These are phyloP conservation scores for Neolentinus lepideus DNA, from an alignment of 1,284 basidiomycete species.

Conservation along the genomic window DNA sequence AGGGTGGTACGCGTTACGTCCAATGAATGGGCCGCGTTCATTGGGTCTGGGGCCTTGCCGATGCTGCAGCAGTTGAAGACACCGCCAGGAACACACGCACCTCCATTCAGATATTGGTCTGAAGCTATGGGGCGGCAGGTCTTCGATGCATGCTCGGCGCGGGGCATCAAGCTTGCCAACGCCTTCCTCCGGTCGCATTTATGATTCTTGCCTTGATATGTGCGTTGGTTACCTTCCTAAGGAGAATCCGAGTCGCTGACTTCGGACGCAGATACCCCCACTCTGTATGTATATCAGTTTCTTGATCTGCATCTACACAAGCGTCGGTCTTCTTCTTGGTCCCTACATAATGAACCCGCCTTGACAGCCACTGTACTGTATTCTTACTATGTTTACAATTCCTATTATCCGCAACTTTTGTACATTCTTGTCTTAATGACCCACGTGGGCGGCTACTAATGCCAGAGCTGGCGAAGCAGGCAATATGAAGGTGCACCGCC, in stretches of 20 bases:
- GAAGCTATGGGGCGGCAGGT: slow-evolving; percentile 18
- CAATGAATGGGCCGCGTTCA: slow-evolving; percentile 33
- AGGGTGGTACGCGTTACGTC: slow-evolving; percentile 26
- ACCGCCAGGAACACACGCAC: slow-evolving; percentile 29
- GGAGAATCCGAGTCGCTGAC: not conserved
- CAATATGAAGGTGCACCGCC: not conserved
- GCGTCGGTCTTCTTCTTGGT: not conserved
- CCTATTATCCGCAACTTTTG: not conserved
- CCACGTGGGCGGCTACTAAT: too few species aligned
- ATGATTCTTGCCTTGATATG: slow-evolving; percentile 1
- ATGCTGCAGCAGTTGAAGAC: slow-evolving; percentile 27
- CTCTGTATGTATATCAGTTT: not conserved
- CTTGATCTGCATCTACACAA: not conserved
- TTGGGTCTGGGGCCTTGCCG: slow-evolving; percentile 26
- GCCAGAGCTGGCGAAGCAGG: too few species aligned
- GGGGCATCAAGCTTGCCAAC: slow-evolving; percentile 6
- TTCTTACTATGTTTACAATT: not conserved
- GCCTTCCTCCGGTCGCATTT: slow-evolving; percentile 6
- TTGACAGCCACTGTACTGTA: not conserved
- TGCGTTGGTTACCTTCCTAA: not conserved
- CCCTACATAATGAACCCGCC: not conserved
- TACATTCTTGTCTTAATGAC: not conserved
- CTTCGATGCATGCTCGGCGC: slow-evolving; percentile 19
- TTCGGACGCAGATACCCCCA: not conserved
- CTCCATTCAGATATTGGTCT: slow-evolving; percentile 33